These are phyloP conservation scores for Arachnomyces sp. DNA, from an alignment of 2,329 filamentous ascomycete genomes.

Conservation along the genomic window DNA sequence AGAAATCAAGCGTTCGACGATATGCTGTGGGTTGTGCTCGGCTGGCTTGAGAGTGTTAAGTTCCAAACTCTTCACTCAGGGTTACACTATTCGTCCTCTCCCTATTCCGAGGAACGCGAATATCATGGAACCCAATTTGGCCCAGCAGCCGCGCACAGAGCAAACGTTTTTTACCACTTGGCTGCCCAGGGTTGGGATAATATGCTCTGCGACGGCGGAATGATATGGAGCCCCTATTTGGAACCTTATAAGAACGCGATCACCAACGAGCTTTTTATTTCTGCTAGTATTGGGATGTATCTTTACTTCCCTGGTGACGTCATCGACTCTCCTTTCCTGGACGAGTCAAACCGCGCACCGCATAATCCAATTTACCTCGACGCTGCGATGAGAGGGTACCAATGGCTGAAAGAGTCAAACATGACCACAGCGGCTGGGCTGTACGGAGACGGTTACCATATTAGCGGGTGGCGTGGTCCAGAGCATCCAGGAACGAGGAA, in stretches of 20 bases:
- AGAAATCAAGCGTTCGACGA: slow-evolving; percentile 81
- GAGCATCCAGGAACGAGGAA: slow-evolving; percentile 56
- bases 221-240: slow-evolving; percentile 80
- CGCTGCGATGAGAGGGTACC: slow-evolving; percentile 69
- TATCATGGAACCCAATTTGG: slow-evolving; percentile 77
- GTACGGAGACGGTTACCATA: slow-evolving; percentile 84
- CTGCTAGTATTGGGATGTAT: slow-evolving; percentile 83
- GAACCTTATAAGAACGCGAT: slow-evolving; percentile 92
- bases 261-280: slow-evolving; percentile 83
- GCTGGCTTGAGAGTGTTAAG: slow-evolving; percentile 76
- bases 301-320: slow-evolving; percentile 75
- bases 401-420: slow-evolving; percentile 69
- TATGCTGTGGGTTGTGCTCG: slow-evolving; percentile 89
- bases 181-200: slow-evolving; percentile 75
- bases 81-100: slow-evolving; percentile 46
- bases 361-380: slow-evolving; percentile 60
- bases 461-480: slow-evolving; percentile 55
- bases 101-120: slow-evolving; percentile 14
- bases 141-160: slow-evolving; percentile 71
- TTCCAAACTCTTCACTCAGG: slow-evolving; percentile 65
- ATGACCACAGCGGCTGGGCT: slow-evolving; percentile 65
- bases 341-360: slow-evolving; percentile 26
- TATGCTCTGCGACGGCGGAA: slow-evolving; percentile 72
- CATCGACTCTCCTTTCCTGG: slow-evolving; percentile 60
- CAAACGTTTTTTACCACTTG: slow-evolving; percentile 78